Percentiles rank a stretch among this genome's conserved stretches.
phyloP scores from a whole-genome alignment of 164 flowering plant species.

The Magnolia changhungtana region DNA sequence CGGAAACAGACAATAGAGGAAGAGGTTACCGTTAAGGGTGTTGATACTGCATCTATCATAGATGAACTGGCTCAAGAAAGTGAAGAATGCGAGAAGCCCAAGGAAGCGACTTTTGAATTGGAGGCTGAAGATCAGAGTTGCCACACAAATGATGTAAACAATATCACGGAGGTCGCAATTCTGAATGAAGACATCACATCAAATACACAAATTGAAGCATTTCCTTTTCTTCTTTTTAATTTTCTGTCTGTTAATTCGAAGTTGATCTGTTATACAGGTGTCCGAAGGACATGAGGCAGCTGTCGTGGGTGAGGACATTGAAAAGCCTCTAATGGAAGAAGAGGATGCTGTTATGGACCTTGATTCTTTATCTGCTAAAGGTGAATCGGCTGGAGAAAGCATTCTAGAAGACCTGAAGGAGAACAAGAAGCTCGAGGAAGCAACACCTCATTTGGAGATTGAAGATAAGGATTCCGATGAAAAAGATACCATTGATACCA shows the following conservation, averaged over 20 bases:
- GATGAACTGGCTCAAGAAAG: background rate
- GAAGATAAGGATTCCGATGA: background rate
- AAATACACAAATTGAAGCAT: background rate
- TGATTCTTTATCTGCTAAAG: background rate
- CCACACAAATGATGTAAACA: background rate
- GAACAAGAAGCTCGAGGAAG: background rate
- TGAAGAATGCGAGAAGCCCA: background rate
- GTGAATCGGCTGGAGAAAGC: background rate
- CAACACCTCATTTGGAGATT: background rate
- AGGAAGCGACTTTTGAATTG: background rate
- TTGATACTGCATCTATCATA: background rate
- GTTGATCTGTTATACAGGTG: background rate
- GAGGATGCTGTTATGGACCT: background rate
- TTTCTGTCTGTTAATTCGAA: background rate
- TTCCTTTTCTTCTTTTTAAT: background rate
- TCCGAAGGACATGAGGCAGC: slow-evolving; percentile 4
- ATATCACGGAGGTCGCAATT: background rate
- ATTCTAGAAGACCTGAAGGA: background rate
- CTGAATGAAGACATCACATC: background rate
- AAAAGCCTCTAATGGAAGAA: background rate
- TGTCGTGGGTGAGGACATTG: too few relatives aligned
- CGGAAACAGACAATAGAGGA: background rate
- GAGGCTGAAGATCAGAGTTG: background rate
- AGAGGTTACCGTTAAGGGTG: background rate
- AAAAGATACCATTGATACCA: background rate